Base-by-base conservation (phyloP, 2,329 filamentous ascomycete species). In the Ceratocystis smalleyi region DNA sequence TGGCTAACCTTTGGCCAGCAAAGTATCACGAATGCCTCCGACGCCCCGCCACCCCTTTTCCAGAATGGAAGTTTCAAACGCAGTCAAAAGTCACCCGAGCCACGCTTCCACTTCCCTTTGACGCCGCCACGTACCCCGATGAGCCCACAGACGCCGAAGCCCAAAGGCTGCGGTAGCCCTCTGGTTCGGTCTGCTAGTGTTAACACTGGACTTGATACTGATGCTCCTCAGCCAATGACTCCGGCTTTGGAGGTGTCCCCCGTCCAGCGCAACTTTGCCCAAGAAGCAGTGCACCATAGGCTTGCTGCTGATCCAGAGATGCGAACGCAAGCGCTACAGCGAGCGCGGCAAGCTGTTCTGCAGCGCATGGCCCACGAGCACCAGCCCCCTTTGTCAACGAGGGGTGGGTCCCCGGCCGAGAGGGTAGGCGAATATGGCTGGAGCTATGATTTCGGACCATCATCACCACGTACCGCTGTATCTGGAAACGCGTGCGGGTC, bases 341-440 rank as follows among this genome's bases (percentile, higher is more conserved):
- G 80, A 66, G 83, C 83, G 43, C 83, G 81, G 70, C 81, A 83
- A 67, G 80, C 81, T 0, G 82, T 86, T 12, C 73, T 86, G 64
- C 77, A 75, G 67, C 83, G 83, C 69, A 76, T 86, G 61, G 79
- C 77, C 69, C 77, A 77, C 64, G 80, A 84, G 70, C 83, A 65
- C 40, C 32, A 57, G 15, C 27, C 27, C 2, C 24, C 17, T 27
- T 32, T 2, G 17, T 8, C 54, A 30, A 12, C 17, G 12, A 30
- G 17, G 19, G 54, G 54, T 3, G 17, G 5, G 54, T 19, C 5
- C 24, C n/a, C 54, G 15, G 19, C 7, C 10, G 22, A 3, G 19
- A 12, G 24, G 49, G 12, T 22, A 15, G 49, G 49, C 3, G 35
- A 40, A 40, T 27, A 15, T 54, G 49, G 22, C 49, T 5, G 19